Evolutionary conservation across 441 rosid species (phyloP).

Genomic region (Adansonia grandidieri): DNA sequence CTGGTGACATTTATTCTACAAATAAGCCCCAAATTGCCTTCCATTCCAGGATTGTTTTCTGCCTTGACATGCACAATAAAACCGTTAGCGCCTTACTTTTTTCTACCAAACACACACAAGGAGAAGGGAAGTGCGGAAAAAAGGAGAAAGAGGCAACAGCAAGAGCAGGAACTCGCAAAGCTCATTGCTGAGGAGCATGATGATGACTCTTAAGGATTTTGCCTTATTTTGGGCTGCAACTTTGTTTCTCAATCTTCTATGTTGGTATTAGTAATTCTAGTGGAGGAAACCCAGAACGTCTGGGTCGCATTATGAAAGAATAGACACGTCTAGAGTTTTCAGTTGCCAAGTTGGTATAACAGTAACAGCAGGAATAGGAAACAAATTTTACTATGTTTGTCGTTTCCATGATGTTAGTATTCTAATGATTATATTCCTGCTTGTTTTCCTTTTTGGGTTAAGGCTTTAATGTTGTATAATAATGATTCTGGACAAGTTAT

Average conservation of each 20-base stretch:
- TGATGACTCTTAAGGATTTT: slow-evolving; percentile 46
- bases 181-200: slow-evolving; percentile 70
- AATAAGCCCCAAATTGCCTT: slow-evolving; percentile 66
- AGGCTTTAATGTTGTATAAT: background rate
- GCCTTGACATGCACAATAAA: slow-evolving; percentile 68
- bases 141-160: slow-evolving; percentile 68
- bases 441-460: background rate
- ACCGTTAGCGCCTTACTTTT: slow-evolving; percentile 56
- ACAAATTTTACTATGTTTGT: no score
- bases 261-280: background rate
- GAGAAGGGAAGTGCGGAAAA: slow-evolving; percentile 72
- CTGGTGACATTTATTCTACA: slow-evolving; percentile 65
- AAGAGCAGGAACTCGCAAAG: slow-evolving; percentile 69
- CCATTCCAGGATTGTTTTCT: slow-evolving; percentile 65
- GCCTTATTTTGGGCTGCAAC: background rate
- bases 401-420: no score
- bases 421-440: background rate
- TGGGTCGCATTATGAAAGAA: no score
- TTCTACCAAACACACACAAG: slow-evolving; percentile 56
- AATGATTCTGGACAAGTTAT: background rate
- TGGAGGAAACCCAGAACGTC: no score
- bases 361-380: no score
- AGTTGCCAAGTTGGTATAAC: no score
- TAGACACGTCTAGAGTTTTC: no score
- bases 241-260: background rate